These are phyloP conservation scores for Thielaviopsis ethacetica DNA, from an alignment of 2,329 filamentous ascomycete genomes.

Conservation along the genomic window DNA sequence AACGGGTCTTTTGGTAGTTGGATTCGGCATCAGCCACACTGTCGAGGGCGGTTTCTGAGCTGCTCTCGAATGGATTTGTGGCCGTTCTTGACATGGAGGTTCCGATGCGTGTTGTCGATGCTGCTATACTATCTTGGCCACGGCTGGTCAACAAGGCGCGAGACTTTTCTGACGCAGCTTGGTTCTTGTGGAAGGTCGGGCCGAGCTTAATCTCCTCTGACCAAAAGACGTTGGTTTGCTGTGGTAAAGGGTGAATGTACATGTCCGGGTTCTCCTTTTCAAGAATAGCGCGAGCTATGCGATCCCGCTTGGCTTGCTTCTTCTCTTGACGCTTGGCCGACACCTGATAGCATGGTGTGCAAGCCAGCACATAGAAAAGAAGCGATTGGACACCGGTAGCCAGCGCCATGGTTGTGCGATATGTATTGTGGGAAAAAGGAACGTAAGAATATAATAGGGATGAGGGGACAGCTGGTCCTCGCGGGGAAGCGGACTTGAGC, in stretches of 20 bases:
- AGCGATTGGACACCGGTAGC: constrained; percentile 54
- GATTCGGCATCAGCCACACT: constrained; percentile 9
- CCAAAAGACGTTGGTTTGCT: constrained; percentile 81
- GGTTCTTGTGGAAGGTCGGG: constrained; percentile 53
- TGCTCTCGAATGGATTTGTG: constrained; percentile 9
- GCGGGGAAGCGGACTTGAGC: background rate
- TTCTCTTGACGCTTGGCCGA: constrained; percentile 53
- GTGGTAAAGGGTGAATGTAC: constrained; percentile 68
- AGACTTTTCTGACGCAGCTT: constrained; percentile 17
- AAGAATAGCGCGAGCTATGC: constrained; percentile 45
- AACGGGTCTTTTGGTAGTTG: constrained; percentile 33
- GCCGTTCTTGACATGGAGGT: constrained; percentile 48
- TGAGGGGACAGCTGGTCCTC: background rate
- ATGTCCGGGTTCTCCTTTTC: constrained; percentile 54
- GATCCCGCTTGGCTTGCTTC: constrained; percentile 51
- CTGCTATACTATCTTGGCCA: constrained; percentile 10
- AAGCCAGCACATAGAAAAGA: constrained; percentile 62
- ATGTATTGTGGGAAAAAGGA: background rate
- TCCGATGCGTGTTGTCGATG: constrained; percentile 19
- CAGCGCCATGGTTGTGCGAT: constrained; percentile 25
- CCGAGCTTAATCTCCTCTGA: constrained; percentile 71
- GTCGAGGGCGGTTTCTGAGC: constrained; percentile 9
- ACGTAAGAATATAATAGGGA: background rate
- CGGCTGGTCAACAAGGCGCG: constrained; percentile 5
- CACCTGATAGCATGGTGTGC: constrained; percentile 60